Base-by-base conservation (phyloP, 1,284 basidiomycete genomes). In the Ganoderma boninense region DNA sequence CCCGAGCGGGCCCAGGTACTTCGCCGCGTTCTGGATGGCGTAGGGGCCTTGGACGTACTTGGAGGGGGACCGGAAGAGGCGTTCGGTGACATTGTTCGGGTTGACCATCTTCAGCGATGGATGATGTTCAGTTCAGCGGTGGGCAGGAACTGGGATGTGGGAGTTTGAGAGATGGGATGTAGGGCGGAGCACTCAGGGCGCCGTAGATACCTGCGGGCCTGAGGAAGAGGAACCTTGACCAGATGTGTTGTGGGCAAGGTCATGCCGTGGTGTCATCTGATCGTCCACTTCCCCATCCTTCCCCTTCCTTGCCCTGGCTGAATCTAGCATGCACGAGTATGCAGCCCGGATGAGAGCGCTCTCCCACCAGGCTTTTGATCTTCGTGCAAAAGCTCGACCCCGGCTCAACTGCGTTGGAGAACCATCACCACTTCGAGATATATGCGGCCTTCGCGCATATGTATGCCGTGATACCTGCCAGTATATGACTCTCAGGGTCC, bases 41-140 rank as follows among this genome's bases (percentile, higher is more conserved):
- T 78, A 75, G 4, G 80, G 80, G 8, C 80, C 80, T 69, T 81
- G 80, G 62, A 81, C 80, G 76, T 81, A 81, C 71, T 81, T 81
- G 26, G 79, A 80, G 18, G 80, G 80, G 7, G 80, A 81, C 74
- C 80, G 80, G 75, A 81, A 81, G 71, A 81, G 74, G 35, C 76
- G 72, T 60, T 80, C 80, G 7, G 80, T 80, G 73, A 80, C 72
- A 49, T 77, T 75, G 65, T 80, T 78, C 14, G 75, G 77, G 75
- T 80, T 81, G 0, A 78, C 78, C 80, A 81, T 81, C 57, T 54
- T 43, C 2, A 4, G 43, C 40, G 40, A 13, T 16, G 8, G 13
- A 4, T 10, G 23, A n/a, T 26, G 35, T 29, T 29, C 52, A 23
- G 26, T 54, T 1, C 38, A 10, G 6, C 6, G 38, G 38, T 40